Percentiles rank a stretch among this genome's conserved stretches.
phyloP scores from a whole-genome alignment of 2,329 filamentous ascomycete genomes.

The Epichloe uncinata region DNA sequence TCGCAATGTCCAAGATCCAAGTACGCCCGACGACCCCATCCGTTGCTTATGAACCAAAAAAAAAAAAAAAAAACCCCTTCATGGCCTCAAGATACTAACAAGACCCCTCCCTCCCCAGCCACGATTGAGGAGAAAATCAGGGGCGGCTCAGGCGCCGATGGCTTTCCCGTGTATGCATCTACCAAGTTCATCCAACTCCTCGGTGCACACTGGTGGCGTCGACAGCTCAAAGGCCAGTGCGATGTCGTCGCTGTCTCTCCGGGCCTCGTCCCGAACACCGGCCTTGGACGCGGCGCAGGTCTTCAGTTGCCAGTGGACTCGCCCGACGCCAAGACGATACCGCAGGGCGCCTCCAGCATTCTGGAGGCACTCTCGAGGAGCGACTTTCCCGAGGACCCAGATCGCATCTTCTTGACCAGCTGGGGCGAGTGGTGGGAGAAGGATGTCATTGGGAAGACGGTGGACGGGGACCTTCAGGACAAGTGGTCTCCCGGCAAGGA shows the following conservation, averaged over 20 bases:
- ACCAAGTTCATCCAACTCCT: slow-evolving; percentile 39
- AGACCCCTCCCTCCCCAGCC: slow-evolving; percentile 10
- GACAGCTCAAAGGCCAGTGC: slow-evolving; percentile 30
- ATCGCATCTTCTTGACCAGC: slow-evolving; percentile 40
- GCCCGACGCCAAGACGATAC: slow-evolving; percentile 33
- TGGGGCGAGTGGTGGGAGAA: slow-evolving; percentile 44
- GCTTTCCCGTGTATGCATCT: slow-evolving; percentile 22
- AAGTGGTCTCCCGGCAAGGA: slow-evolving; percentile 37
- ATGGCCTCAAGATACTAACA: slow-evolving; percentile 1
- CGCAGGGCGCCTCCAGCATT: slow-evolving; percentile 33
- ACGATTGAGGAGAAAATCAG: slow-evolving; percentile 25
- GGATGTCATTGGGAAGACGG: slow-evolving; percentile 24
- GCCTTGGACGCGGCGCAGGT: slow-evolving; percentile 21
- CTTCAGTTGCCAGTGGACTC: slow-evolving; percentile 17
- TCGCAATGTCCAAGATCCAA: slow-evolving; percentile 24
- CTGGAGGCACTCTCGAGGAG: slow-evolving; percentile 28
- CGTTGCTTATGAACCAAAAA: too few relatives aligned
- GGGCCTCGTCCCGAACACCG: slow-evolving; percentile 36
- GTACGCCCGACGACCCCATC: slow-evolving; percentile 12
- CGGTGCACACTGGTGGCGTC: slow-evolving; percentile 42
- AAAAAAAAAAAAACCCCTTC: too few relatives aligned
- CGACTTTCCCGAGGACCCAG: slow-evolving; percentile 36
- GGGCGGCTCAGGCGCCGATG: slow-evolving; percentile 22
- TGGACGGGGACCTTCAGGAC: slow-evolving; percentile 35
- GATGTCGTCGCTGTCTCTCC: slow-evolving; percentile 40